A percentile compares a stretch with the other conserved stretches of the same genome.
Evolutionary conservation across 2,329 filamentous ascomycete species (phyloP).

Genomic region (Onygenales sp.): DNA sequence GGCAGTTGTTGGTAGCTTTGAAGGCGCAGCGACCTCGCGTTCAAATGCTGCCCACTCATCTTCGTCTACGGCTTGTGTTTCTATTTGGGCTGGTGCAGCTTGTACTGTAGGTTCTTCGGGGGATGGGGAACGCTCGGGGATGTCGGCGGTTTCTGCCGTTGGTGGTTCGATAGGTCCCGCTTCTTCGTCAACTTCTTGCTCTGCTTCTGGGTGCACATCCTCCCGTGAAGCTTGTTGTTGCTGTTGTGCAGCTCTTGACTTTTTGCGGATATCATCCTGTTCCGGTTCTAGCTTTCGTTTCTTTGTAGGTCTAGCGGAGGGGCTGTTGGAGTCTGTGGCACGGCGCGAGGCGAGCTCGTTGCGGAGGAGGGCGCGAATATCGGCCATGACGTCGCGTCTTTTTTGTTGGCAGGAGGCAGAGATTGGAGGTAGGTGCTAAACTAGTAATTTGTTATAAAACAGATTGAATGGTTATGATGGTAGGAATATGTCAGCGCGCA

Average conservation of each 20-base stretch:
- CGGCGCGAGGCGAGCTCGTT: conserved; percentile 66
- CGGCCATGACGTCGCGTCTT: conserved; percentile 49
- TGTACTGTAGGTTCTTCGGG: background rate
- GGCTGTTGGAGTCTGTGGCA: conserved; percentile 54
- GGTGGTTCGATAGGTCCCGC: background rate
- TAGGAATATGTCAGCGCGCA: no score
- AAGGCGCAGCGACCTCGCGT: conserved; percentile 58
- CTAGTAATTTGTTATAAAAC: background rate
- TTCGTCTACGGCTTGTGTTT: conserved; percentile 51
- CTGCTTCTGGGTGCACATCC: conserved; percentile 10
- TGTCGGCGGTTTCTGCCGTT: conserved; percentile 7
- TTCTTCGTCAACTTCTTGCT: background rate
- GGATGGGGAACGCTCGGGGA: background rate
- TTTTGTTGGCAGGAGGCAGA: background rate
- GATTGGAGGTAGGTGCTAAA: background rate
- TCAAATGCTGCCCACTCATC: conserved; percentile 83
- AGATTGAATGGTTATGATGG: no score
- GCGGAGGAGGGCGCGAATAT: conserved; percentile 69
- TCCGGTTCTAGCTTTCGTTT: conserved; percentile 45
- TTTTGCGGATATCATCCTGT: conserved; percentile 34
- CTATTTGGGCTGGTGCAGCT: background rate
- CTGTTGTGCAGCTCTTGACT: conserved; percentile 27
- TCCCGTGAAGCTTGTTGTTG: conserved; percentile 25
- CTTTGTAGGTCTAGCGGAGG: conserved; percentile 31
- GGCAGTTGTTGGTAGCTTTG: conserved; percentile 22